Evolutionary conservation across 345 rosid genomes (phyloP).

Genomic region (Draba incana): DNA sequence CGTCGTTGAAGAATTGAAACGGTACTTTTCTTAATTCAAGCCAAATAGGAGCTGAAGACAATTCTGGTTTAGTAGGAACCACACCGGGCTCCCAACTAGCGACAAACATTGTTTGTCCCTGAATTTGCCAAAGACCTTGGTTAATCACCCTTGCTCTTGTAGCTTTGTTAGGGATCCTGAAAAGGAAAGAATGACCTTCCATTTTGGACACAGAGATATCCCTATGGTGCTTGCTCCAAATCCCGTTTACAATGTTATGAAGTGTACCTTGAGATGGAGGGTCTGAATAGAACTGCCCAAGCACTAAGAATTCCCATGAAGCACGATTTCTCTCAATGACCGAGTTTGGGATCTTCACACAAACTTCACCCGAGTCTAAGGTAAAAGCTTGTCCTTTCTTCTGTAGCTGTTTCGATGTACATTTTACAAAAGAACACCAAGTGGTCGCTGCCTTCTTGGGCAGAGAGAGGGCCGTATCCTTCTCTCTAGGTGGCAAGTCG

Average conservation of each 20-base stretch:
- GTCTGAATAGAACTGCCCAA: background rate
- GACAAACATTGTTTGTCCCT: background rate
- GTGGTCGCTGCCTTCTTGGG: too few species aligned
- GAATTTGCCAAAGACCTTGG: background rate
- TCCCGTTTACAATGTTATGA: background rate
- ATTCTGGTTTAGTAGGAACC: background rate
- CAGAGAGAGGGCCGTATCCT: too few species aligned
- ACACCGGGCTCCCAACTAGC: background rate
- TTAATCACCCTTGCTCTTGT: background rate
- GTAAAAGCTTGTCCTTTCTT: too few species aligned
- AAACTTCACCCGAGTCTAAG: background rate
- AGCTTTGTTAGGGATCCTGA: background rate
- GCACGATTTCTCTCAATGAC: background rate
- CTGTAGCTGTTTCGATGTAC: too few species aligned
- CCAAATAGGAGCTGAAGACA: background rate
- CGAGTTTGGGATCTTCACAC: background rate
- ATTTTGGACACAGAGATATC: background rate
- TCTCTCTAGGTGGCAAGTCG: too few species aligned
- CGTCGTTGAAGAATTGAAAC: background rate
- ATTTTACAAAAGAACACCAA: background rate
- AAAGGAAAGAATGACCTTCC: background rate
- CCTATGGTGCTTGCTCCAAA: background rate
- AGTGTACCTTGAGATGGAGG: background rate
- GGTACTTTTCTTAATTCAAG: background rate
- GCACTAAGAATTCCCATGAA: background rate